Evolutionary conservation across 331 rosid species (phyloP), one percentile per base, ranked within the genome.

Genomic region (Dryas integrifolia): DNA sequence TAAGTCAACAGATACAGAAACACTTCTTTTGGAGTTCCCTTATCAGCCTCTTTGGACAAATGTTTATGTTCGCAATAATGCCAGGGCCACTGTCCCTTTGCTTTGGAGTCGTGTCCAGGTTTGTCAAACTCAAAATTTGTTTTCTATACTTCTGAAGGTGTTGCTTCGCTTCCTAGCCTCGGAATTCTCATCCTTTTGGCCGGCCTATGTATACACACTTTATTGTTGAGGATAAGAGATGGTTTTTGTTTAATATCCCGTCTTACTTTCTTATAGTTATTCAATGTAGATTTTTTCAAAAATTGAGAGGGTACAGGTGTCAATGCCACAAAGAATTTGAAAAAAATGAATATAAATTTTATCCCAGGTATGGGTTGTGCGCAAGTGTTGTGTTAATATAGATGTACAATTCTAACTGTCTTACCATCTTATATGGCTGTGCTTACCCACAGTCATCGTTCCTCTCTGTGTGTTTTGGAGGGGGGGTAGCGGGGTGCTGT

Each of bases 21-120:
- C 99, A 18, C 98, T 95, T 72, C 86, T 95, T 74, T 80, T 95
- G 78, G 98, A 92, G 76, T 95, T 95, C 75, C 98, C 98, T 53
- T 88, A 92, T 82, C 82, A 80, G 76, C 97, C 86, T 77, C 98
- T 92, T 75, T 88, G 90, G 99, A 95, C 98, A 48, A 95, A 95
- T 87, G 79, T 95, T 79, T 88, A 95, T 84, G 78, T 95, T 82
- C 90, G 85, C 73, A 90, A 92, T 82, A 87, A 90, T 84, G 99
- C 99, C 40, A 88, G 87, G 88, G 99, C 98, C 49, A 81, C 96
- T 74, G 88, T 92, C 70, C 99, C 99, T 77, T 80, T 95, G 80
- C 90, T 86, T 50, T 95, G 99, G 99, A 95, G 99, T 67, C 98
- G 99, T 52, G 99, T 95, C 79, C 99, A 92, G 98, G 98, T 94